Base-by-base conservation (phyloP, 2,329 filamentous ascomycete genomes). In the Aspergillus brasiliensis region DNA sequence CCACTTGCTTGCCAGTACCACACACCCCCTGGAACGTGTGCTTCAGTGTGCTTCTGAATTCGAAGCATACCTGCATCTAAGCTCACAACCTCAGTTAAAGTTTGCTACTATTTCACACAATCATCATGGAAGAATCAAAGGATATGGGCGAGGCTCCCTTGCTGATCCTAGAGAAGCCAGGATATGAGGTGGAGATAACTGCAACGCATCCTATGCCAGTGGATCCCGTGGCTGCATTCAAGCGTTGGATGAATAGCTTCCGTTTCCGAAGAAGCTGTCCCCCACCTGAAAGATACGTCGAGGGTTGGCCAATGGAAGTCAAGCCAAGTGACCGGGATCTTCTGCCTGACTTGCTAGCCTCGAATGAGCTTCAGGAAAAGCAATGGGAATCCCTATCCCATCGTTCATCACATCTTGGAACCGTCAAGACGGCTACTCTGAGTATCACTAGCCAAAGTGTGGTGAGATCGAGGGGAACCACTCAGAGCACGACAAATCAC, bases 401-500 rank as follows among this genome's bases (percentile, higher is more conserved):
- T 6, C 96, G 92, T 0, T 87, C 91, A 61, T 89, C 85, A 2
- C 92, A 93, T 70, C 86, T 97, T 40, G 86, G 88, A n/a, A 89
- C 86, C 15, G 84, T 96, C 66, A 92, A 89, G 72, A 95, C 91
- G 63, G 90, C 91, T 55, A 93, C 89, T 60, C 82, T 91, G 61
- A 96, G 92, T 61, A 80, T 93, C 60, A 84, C 87, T 51, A 91
- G 88, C 68, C 83, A 86, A 65, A 96, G 91, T 75, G 81, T 89
- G 60, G 80, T 86, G 31, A 83, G 85, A 56, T 89, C 88, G 10
- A 83, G 83, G 60, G 75, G 80, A 44, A 81, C 83, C 56, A 85
- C 88, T 46, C 83, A 82, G 63, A 85, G 86, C 48, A 86, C 88
- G 58, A 83, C 84, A 63, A 73, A 71, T n/a, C 70, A 67, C 31